Conservation (phyloP, 768 basidiomycete species). For the Rhizopogon vesiculosus region DNA sequence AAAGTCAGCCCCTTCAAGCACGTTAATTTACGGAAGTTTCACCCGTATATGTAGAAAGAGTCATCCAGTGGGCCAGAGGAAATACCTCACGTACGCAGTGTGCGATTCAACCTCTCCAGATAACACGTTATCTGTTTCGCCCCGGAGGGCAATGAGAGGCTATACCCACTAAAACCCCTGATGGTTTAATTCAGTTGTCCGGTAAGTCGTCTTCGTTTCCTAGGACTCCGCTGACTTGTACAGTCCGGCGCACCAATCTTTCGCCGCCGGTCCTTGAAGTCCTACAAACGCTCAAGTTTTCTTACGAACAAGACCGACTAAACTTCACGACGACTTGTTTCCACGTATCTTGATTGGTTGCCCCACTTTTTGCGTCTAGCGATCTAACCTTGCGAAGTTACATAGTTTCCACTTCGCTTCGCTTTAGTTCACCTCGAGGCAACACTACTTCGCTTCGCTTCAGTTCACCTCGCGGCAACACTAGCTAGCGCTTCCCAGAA, state of each 20-base stretch:
- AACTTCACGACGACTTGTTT: neutral
- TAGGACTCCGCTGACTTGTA: constrained; percentile 1
- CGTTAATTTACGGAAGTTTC: neutral
- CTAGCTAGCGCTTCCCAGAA: no score
- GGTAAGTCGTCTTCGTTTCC: constrained; percentile 6
- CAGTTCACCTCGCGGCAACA: no score
- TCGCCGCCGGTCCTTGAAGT: constrained; percentile 39
- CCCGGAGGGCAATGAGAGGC: neutral
- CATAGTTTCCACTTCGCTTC: no score
- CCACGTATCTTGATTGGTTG: no score
- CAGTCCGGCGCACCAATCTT: constrained; percentile 50
- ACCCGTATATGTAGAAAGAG: no score
- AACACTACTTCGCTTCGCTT: no score
- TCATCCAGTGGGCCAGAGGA: neutral
- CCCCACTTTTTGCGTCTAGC: no score
- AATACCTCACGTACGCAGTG: neutral
- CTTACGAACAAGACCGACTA: constrained; percentile 3
- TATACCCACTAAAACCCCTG: constrained; percentile 16
- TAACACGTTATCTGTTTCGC: neutral
- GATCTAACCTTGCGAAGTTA: no score
- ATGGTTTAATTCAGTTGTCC: constrained; percentile 6
- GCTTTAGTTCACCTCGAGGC: no score
- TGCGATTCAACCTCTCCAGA: neutral
- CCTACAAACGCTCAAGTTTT: no score
- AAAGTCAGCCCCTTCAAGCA: neutral